These are phyloP conservation scores for Phytopythium sindhum DNA, from an alignment of 352 stramenopile species.

Conservation along the genomic window DNA sequence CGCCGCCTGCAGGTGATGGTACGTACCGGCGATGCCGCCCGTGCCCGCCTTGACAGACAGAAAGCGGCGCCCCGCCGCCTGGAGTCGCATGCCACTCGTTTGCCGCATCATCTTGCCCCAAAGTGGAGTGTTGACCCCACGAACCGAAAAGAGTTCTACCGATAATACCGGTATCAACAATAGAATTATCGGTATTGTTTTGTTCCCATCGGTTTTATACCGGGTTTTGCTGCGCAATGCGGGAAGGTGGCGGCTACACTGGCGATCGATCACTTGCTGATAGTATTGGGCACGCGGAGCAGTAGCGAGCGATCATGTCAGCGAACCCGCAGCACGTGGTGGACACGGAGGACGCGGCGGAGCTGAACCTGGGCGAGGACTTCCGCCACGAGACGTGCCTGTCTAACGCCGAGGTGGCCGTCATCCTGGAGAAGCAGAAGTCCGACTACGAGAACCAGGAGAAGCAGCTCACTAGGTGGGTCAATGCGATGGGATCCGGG, in stretches of 20 bases:
- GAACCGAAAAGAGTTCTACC: neutral
- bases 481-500: neutral
- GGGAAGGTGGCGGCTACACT: neutral
- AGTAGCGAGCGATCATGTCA: constrained; percentile 52
- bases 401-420: constrained; percentile 87
- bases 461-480: constrained; percentile 82
- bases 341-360: constrained; percentile 87
- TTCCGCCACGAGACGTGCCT: constrained; percentile 89
- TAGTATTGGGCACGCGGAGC: no score
- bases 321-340: constrained; percentile 85
- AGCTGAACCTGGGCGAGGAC: constrained; percentile 87
- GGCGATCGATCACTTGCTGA: no score
- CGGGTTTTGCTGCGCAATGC: neutral
- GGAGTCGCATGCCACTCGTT: constrained; percentile 22
- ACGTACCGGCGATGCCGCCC: constrained; percentile 36
- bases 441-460: constrained; percentile 89
- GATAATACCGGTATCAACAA: constrained; percentile 5
- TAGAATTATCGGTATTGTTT: neutral
- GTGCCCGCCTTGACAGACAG: constrained; percentile 48
- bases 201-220: neutral
- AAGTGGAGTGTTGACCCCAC: neutral
- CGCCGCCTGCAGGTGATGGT: neutral
- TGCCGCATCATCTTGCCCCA: constrained; percentile 19
- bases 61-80: constrained; percentile 20
- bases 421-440: constrained; percentile 90